Base-by-base conservation (phyloP, 345 rosid genomes). In the Geranium rotundifolium region DNA sequence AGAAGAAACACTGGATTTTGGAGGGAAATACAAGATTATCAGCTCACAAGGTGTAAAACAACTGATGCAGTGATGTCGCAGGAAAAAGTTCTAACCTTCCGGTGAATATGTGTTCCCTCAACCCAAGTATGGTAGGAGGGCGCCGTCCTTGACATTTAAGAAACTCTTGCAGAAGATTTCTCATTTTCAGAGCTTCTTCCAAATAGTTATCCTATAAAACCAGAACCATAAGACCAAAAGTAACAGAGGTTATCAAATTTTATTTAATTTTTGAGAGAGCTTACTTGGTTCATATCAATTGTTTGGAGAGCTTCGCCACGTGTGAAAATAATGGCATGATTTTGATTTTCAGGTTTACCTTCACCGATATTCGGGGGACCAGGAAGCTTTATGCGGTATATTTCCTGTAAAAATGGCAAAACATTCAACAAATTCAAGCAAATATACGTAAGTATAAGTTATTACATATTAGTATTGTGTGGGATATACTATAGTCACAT, bases 301-400 rank as follows among this genome's bases (percentile, higher is more conserved):
- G 96, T 84, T 65, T 91, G 98, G 54, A 91, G 89, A 70, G 96
- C 95, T 80, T 91, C 98, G 57, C 98, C 98, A 19, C 98, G 88
- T 59, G 98, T 91, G 68, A 91, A 91, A 61, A 91, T 73, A 60
- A 91, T 85, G 61, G 95, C 89, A 71, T 89, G 92, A 63, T 91
- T 91, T 81, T 91, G 96, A 76, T 91, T 91, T 84, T 91, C 98
- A 58, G 98, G 98, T 77, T 91, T 91, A 59, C 98, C 98, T 78
- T 91, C 96, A 71, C 98, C 98, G 14, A 91, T 89, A 72, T 77
- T 91, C 66, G 96, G 98, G 57, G 85, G 71, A 52, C 98, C 96
- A 71, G 98, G 98, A 73, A 91, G 96, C 80, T 89, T 87, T 71
- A 91, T 75, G 27, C 98, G 83, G 74, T 91, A 91, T 52, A 91